Base-by-base conservation (phyloP, 2,329 filamentous ascomycete species). In the Aspergillus versicolor region DNA sequence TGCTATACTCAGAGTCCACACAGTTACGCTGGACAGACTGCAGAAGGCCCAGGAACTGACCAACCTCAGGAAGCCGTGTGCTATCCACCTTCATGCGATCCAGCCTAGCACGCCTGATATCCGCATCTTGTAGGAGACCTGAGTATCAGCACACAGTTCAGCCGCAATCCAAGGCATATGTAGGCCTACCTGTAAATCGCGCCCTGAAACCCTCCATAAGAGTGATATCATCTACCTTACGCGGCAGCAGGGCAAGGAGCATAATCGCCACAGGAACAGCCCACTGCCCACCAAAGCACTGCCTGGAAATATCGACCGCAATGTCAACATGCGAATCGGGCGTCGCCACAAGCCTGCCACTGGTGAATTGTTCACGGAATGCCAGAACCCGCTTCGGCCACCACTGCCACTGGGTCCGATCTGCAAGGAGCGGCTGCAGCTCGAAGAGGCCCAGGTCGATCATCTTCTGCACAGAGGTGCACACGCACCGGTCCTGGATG, bases 211-310 rank as follows among this genome's bases (percentile, higher is more conserved):
- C 51, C 27, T 47, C 13, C 5, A 51, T 3, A 21, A 58, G 40
- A 1, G 9, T 46, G 8, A 1, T n/a, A 30, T 58, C 56, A 19
- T 52, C 37, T 2, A 4, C 42, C 17, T 27, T 46, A 11, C 56
- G 51, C 21, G 53, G 57, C 32, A 41, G 45, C 3, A 59, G 27
- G 0, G 57, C 53, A n/a, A 59, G 52, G 4, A 59, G 47, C 57
- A 59, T 59, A 3, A 58, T 22, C 5, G 55, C 48, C 1, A 24
- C 19, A 19, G 57, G 54, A n/a, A 60, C 30, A 4, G 37, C 17
- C 54, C 54, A 60, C 5, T 38, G 19, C 1, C 38, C 50, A 2
- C 58, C 55, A 21, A 58, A 56, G 9, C 55, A 52, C n/a, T 45
- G 11, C 15, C 32, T 17, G 3, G 55, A 55, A 11, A 60, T 49